Conservation (phyloP, 371 early-diverging fungal genomes). For the Mucor racemosus region DNA sequence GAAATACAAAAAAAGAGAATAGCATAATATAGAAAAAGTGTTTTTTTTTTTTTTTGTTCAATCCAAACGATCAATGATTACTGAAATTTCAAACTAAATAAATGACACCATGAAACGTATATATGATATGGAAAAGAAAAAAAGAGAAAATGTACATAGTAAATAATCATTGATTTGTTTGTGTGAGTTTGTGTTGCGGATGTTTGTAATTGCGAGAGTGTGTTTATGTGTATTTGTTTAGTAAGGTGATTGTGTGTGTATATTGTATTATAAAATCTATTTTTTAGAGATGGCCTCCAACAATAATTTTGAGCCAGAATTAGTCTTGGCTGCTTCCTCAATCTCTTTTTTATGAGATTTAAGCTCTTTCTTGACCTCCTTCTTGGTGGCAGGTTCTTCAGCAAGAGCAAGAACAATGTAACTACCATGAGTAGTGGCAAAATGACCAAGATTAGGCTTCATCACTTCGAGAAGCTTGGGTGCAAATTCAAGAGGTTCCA, state of each 20-base stretch:
- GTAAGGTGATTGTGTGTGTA: slow-evolving; percentile 3
- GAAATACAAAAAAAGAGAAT: not conserved
- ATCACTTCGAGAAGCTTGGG: slow-evolving; percentile 49
- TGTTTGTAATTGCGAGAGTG: not conserved
- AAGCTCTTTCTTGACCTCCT: slow-evolving; percentile 37
- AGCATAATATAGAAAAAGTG: not conserved
- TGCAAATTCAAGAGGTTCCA: slow-evolving; percentile 53
- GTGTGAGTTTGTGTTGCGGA: not conserved
- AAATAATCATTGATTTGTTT: slow-evolving; percentile 12
- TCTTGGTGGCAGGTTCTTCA: slow-evolving; percentile 61
- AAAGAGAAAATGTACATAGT: slow-evolving; percentile 18
- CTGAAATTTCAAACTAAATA: not conserved
- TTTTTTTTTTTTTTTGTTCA: too few species aligned
- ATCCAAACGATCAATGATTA: slow-evolving; percentile 1
- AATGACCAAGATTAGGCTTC: slow-evolving; percentile 42
- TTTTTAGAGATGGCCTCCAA: slow-evolving; percentile 24
- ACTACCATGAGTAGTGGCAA: slow-evolving; percentile 51
- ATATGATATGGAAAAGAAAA: slow-evolving; percentile 9
- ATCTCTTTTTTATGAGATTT: slow-evolving; percentile 50
- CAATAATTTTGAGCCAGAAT: slow-evolving; percentile 46
- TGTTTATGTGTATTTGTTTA: not conserved
- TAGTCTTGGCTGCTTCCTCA: slow-evolving; percentile 38
- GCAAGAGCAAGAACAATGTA: slow-evolving; percentile 66
- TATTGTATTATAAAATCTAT: slow-evolving; percentile 12
- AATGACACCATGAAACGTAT: slow-evolving; percentile 11